A percentile compares a stretch with the other conserved stretches of the same genome.
Evolutionary conservation across 345 rosid species (phyloP).

Genomic region (Salix koriyanagi): DNA sequence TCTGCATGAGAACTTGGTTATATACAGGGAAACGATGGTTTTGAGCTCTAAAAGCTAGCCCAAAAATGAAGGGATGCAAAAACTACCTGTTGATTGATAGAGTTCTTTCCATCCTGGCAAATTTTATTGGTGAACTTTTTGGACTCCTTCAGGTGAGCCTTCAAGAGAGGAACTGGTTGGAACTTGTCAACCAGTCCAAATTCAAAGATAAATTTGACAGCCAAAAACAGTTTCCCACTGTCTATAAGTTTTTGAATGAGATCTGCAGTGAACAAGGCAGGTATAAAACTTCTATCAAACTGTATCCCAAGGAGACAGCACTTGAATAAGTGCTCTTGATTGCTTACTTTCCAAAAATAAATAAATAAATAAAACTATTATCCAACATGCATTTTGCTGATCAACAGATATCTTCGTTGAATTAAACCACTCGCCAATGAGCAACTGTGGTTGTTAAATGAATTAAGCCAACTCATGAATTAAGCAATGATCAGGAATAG

Average conservation of each 20-base stretch:
- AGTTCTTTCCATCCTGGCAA: conserved; percentile 37
- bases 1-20: conserved; percentile 34
- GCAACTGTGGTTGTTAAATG: background rate
- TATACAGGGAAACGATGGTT: background rate
- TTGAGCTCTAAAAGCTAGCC: background rate
- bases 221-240: conserved; percentile 42
- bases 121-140: conserved; percentile 29
- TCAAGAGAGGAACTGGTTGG: conserved; percentile 52
- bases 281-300: conserved; percentile 13
- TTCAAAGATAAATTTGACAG: conserved; percentile 59
- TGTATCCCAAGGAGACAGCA: background rate
- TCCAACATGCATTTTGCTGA: no score
- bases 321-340: background rate
- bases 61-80: conserved; percentile 6
- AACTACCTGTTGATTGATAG: conserved; percentile 45
- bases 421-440: background rate
- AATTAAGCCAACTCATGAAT: background rate
- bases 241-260: conserved; percentile 53
- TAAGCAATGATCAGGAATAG: background rate
- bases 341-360: background rate
- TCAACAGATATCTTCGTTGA: no score
- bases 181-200: conserved; percentile 53
- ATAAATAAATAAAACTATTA: no score
- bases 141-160: conserved; percentile 38
- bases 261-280: conserved; percentile 32